Evolutionary conservation across 2,329 filamentous ascomycete species (phyloP).

Genomic region (Colletotrichum tofieldiae): DNA sequence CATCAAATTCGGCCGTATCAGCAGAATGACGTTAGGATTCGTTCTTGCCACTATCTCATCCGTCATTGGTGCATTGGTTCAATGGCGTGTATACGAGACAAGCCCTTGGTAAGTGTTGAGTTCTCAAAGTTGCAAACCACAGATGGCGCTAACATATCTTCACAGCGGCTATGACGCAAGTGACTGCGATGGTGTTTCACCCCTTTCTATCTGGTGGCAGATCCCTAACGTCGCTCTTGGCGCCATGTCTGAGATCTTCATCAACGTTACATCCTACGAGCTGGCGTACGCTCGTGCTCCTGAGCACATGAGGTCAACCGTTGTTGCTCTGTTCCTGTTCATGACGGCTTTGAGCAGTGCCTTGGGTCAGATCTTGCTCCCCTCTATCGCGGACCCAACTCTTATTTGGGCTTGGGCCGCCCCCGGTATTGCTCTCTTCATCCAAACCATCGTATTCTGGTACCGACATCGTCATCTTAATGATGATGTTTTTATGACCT

Average conservation of each 20-base stretch:
- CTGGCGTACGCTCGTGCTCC: conserved; percentile 80
- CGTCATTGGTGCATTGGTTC: conserved; percentile 69
- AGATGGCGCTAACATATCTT: neutral
- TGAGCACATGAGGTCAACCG: conserved; percentile 73
- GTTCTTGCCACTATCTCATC: conserved; percentile 64
- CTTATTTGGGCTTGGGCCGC: conserved; percentile 48
- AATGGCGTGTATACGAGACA: conserved; percentile 71
- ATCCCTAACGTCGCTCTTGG: conserved; percentile 65
- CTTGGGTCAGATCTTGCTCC: conserved; percentile 60
- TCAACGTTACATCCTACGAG: conserved; percentile 76
- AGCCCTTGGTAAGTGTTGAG: conserved; percentile 59
- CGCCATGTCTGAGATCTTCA: conserved; percentile 70
- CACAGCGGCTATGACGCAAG: conserved; percentile 59
- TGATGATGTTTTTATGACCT: conserved; percentile 42
- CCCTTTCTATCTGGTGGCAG: conserved; percentile 68
- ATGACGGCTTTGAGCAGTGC: conserved; percentile 72
- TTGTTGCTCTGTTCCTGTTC: conserved; percentile 70
- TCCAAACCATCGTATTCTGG: conserved; percentile 48
- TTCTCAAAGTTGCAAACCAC: too few species aligned
- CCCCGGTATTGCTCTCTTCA: conserved; percentile 46
- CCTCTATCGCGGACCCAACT: conserved; percentile 58
- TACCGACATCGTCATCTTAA: conserved; percentile 46
- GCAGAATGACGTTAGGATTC: conserved; percentile 72
- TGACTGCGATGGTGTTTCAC: conserved; percentile 55
- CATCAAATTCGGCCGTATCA: conserved; percentile 72